phyloP scores from a whole-genome alignment of 176 grass and related monocot genomes.

The Eleusine coracana region DNA sequence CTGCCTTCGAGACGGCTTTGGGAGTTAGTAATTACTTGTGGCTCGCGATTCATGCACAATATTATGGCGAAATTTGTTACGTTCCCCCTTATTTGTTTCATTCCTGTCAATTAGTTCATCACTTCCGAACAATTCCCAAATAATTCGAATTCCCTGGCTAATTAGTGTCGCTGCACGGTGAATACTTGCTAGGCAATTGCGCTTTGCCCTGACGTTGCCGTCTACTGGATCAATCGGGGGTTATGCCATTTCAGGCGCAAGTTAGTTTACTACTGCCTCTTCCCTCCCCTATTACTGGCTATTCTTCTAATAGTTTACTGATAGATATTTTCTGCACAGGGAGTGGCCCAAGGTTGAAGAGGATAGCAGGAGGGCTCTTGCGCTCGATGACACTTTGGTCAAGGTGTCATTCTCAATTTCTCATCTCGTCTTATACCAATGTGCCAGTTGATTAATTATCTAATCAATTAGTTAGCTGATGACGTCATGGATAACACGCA shows the following conservation, averaged over 20 bases:
- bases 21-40: not conserved
- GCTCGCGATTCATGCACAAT: not conserved
- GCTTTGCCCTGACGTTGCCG: constrained; percentile 68
- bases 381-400: constrained; percentile 62
- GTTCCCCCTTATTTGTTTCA: not conserved
- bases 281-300: not conserved
- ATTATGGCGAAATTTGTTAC: not conserved
- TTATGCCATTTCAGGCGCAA: constrained; percentile 69
- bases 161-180: not conserved
- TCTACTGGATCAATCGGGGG: constrained; percentile 83
- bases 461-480: not conserved
- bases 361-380: constrained; percentile 83
- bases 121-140: not conserved
- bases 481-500: no score
- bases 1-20: not conserved
- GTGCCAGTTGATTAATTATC: not conserved
- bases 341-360: constrained; percentile 86
- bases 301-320: no score
- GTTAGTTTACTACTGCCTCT: constrained; percentile 40
- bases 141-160: not conserved
- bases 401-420: constrained; percentile 63
- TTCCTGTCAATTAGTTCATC: not conserved
- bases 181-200: constrained; percentile 71
- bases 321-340: constrained; percentile 21
- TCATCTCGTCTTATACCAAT: not conserved